Evolutionary conservation across 2,329 filamentous ascomycete genomes (phyloP).

Genomic region (Claviceps lovelessii): DNA sequence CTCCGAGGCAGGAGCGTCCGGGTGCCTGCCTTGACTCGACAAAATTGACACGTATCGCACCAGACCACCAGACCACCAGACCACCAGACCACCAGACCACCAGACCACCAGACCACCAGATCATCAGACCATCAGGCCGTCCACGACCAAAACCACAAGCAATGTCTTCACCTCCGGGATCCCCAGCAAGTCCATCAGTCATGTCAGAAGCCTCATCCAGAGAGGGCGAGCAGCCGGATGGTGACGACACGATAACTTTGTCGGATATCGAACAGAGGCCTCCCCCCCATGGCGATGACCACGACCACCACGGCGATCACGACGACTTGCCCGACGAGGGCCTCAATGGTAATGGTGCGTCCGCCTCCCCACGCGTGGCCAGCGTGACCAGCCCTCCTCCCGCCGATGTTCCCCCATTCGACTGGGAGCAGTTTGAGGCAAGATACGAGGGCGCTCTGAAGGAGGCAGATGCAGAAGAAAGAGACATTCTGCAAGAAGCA

Average conservation of each 20-base stretch:
- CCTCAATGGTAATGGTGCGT: conserved; percentile 16
- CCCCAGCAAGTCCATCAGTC: conserved; percentile 3
- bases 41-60: background rate
- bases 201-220: background rate
- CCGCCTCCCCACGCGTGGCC: background rate
- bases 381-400: conserved; percentile 28
- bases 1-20: background rate
- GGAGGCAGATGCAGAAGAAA: conserved; percentile 49
- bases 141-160: background rate
- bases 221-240: conserved; percentile 7
- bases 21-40: too few species aligned
- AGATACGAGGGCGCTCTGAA: conserved; percentile 54
- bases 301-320: conserved; percentile 24
- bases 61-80: too few species aligned
- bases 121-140: background rate
- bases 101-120: too few species aligned
- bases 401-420: conserved; percentile 41
- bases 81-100: too few species aligned
- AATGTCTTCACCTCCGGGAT: conserved; percentile 9
- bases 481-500: conserved; percentile 51
- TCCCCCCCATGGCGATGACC: conserved; percentile 18
- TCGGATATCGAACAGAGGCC: conserved; percentile 10
- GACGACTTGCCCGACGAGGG: conserved; percentile 23
- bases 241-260: conserved; percentile 9
- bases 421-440: conserved; percentile 64